Base-by-base conservation (phyloP, 495 filamentous ascomycete genomes). In the Sordaria brevicollis region DNA sequence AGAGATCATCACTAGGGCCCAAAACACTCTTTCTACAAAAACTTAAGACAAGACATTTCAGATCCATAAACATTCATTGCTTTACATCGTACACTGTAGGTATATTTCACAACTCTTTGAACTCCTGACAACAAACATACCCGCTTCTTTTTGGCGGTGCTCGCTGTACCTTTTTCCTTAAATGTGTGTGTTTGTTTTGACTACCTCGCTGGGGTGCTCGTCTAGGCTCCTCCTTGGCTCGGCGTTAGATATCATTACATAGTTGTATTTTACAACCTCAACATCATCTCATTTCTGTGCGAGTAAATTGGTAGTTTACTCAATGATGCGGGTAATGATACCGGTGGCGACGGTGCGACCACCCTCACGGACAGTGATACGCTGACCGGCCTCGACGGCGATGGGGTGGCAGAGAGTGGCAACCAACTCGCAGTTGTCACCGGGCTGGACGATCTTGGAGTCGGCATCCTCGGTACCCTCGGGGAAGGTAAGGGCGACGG, bases 351-450 rank as follows among this genome's bases (percentile, higher is more conserved):
- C 93, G 65, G 93, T 97, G 71, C 92, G 87, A 72, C 94, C 93
- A 83, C 93, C 95, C 83, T 99, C 95, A 79, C 95, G 91, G 78
- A 99, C 87, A 86, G 97, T 99, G 85, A 98, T 93, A 68, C 95
- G 90, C 86, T 95, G 91, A 72, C 94, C 94, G 67, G 86, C 80
- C 82, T 98, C 96, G 67, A 97, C 77, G 68, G 94, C 95, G 73
- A 96, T 82, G 65, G 96, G 93, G 76, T 89, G 82, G 83, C 91
- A 84, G 72, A 96, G 89, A 71, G 87, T 84, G 82, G 91, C 91
- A 71, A 92, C 81, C 92, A 99, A 95, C 88, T 98, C 96, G 73
- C 95, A 89, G 84, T 99, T 99, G 87, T 99, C 95, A 78, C 95
- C 95, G 68, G 95, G 95, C 92, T 95, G 93, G 79, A 97, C 90